Evolutionary conservation across 192 early-diverging fungal genomes (phyloP), one percentile per base, ranked within the genome.

Genomic region (Umbelopsis vinacea): DNA sequence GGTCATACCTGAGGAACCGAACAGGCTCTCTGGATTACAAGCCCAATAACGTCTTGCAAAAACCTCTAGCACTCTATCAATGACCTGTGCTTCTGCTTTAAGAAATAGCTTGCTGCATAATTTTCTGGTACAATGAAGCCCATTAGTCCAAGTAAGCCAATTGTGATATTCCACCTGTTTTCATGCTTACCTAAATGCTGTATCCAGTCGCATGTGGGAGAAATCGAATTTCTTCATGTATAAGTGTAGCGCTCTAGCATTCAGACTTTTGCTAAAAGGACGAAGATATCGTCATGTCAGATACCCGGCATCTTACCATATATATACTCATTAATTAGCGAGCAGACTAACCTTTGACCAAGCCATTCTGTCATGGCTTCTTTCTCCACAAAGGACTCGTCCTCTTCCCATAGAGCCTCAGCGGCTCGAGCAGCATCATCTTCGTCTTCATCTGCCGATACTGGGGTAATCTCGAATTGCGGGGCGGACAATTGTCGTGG

Each of bases 41-140:
- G 89, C 88, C 77, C 90, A 92, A 75, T 89, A 98, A 4, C 93
- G 84, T 68, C 85, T 77, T 14, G 95, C 87, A 84, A 98, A 91
- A 37, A 84, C 89, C 40, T 89, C 89, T 53, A 99, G 74, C 38
- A 99, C 91, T 24, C 97, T 88, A 78, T 95, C 95, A 38, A 99
- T 90, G 52, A 93, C 87, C 79, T 99, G 97, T 15, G 96, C 89
- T 79, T 99, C 97, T 21, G 92, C 97, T 68, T 91, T 92, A 66
- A 99, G 81, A 33, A 88, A 88, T 0, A 97, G 84, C 46, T 93
- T 92, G 54, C 83, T 82, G 72, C 95, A 95, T 68, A 98, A 74
- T 35, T 71, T 67, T 81, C 88, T 88, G 52, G 15, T 24, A 6
- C 5, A 24, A 26, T 11, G 0, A 43, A 43, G 11, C 40, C 29